A percentile compares a stretch with the other conserved stretches of the same genome.
Conservation (phyloP, 805 yeast genomes). For the Torulaspora indica region DNA sequence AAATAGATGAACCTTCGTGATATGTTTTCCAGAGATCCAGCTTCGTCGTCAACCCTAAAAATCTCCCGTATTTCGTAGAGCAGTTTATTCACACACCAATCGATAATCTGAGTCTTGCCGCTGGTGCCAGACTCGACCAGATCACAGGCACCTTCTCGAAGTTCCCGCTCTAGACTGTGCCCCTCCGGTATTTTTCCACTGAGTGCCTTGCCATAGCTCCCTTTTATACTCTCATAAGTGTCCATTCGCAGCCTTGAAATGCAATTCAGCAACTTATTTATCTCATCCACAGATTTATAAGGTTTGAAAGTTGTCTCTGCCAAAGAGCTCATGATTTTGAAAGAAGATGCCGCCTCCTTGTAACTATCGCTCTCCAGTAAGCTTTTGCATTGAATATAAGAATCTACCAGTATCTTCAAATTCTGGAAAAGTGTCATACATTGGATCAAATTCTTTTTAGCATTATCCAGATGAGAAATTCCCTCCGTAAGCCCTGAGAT, state of each 20-base stretch:
- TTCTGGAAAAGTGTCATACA: constrained; percentile 85
- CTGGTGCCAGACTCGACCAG: constrained; percentile 61
- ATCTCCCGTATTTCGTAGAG: constrained; percentile 71
- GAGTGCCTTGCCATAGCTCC: constrained; percentile 18
- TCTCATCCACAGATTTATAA: constrained; percentile 76
- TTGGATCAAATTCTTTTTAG: constrained; percentile 76
- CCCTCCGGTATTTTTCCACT: constrained; percentile 13
- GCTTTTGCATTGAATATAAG: constrained; percentile 25
- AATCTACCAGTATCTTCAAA: constrained; percentile 72
- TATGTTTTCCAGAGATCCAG: constrained; percentile 87
- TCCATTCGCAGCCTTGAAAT: constrained; percentile 28
- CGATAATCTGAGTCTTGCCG: constrained; percentile 53
- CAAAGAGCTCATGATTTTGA: constrained; percentile 33
- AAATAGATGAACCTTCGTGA: constrained; percentile 77
- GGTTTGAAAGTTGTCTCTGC: constrained; percentile 43
- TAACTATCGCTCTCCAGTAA: constrained; percentile 17
- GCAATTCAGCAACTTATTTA: constrained; percentile 30
- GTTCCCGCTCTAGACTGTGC: constrained; percentile 26
- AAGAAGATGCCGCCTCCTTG: constrained; percentile 29
- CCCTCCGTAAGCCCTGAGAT: constrained; percentile 69
- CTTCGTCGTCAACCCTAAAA: constrained; percentile 80
- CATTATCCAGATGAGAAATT: constrained; percentile 71
- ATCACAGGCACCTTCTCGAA: constrained; percentile 58
- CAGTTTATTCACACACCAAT: constrained; percentile 68
- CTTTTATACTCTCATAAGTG: constrained; percentile 24